phyloP scores from a whole-genome alignment of 2,329 filamentous ascomycete species.

The Tolypocladium sp. region DNA sequence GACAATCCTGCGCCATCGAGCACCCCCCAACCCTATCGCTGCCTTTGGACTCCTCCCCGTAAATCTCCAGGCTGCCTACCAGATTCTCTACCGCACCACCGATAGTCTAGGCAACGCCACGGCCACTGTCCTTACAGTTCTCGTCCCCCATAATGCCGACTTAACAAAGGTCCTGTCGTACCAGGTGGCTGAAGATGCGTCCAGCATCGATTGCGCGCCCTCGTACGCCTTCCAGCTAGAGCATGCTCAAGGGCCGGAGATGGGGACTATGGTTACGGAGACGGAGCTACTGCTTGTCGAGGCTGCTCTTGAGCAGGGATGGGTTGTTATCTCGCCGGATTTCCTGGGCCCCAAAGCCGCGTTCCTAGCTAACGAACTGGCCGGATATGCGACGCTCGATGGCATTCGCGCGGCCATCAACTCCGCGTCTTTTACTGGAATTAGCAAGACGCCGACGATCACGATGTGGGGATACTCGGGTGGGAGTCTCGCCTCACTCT shows the following conservation, averaged over 20 bases:
- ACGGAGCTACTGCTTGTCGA: conserved; percentile 12
- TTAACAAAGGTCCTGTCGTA: conserved; percentile 26
- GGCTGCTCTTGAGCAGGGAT: conserved; percentile 29
- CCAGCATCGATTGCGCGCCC: conserved; percentile 22
- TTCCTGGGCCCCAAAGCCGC: conserved; percentile 32
- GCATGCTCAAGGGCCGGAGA: conserved; percentile 14
- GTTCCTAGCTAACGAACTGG: conserved; percentile 29
- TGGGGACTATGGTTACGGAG: conserved; percentile 21
- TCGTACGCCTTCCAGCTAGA: conserved; percentile 12
- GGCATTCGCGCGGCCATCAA: conserved; percentile 29
- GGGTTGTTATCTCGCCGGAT: conserved; percentile 41
- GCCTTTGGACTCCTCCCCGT: background rate
- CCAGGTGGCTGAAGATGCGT: conserved; percentile 30
- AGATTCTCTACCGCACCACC: conserved; percentile 30
- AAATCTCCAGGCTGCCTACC: conserved; percentile 11
- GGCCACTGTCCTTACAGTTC: conserved; percentile 26
- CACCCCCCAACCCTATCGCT: background rate
- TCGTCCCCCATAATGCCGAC: conserved; percentile 23
- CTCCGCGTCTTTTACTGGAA: conserved; percentile 13
- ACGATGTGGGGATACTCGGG: conserved; percentile 33
- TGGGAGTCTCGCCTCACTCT: conserved; percentile 5
- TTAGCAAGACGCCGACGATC: conserved; percentile 20
- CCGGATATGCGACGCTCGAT: conserved; percentile 33
- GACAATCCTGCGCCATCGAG: background rate
- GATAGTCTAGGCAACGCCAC: conserved; percentile 23